These are phyloP conservation scores for Psilocybe tampanensis DNA, from an alignment of 768 basidiomycete genomes.

Conservation along the genomic window DNA sequence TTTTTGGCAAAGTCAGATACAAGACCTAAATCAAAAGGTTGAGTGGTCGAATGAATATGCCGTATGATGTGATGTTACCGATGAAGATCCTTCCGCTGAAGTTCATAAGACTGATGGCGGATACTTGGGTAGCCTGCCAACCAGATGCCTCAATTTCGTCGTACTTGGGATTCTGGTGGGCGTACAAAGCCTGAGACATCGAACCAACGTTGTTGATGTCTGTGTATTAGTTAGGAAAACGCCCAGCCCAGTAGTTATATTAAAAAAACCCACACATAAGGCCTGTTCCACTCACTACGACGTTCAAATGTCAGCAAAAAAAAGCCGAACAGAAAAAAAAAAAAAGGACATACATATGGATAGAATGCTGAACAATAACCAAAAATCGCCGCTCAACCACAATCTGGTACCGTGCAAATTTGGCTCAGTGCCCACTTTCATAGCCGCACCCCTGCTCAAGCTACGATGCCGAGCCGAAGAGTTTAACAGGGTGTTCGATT, in stretches of 20 bases:
- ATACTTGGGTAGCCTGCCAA: slow-evolving; percentile 87
- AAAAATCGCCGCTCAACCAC: slow-evolving; percentile 59
- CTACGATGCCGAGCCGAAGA: slow-evolving; percentile 14
- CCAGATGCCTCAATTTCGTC: slow-evolving; percentile 67
- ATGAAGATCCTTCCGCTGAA: slow-evolving; percentile 78
- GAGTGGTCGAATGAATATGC: no score
- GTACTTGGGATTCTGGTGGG: slow-evolving; percentile 59
- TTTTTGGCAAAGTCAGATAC: slow-evolving; percentile 66
- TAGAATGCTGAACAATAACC: slow-evolving; percentile 59
- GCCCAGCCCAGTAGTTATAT: slow-evolving; percentile 24
- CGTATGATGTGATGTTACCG: slow-evolving; percentile 43
- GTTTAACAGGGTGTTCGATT: slow-evolving; percentile 3
- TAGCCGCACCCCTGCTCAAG: slow-evolving; percentile 24
- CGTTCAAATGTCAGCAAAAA: slow-evolving; percentile 4
- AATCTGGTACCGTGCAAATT: slow-evolving; percentile 60
- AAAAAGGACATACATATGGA: slow-evolving; percentile 51
- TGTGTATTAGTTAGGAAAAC: slow-evolving; percentile 22
- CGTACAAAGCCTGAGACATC: slow-evolving; percentile 65
- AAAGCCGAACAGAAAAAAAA: neutral
- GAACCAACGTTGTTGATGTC: slow-evolving; percentile 90
- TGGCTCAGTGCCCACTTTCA: slow-evolving; percentile 32
- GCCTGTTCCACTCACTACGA: slow-evolving; percentile 71
- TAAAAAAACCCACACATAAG: slow-evolving; percentile 69
- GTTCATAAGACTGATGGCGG: slow-evolving; percentile 79
- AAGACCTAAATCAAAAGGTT: slow-evolving; percentile 49